Conservation (phyloP, 352 stramenopile genomes). For the Globisporangium solare region DNA sequence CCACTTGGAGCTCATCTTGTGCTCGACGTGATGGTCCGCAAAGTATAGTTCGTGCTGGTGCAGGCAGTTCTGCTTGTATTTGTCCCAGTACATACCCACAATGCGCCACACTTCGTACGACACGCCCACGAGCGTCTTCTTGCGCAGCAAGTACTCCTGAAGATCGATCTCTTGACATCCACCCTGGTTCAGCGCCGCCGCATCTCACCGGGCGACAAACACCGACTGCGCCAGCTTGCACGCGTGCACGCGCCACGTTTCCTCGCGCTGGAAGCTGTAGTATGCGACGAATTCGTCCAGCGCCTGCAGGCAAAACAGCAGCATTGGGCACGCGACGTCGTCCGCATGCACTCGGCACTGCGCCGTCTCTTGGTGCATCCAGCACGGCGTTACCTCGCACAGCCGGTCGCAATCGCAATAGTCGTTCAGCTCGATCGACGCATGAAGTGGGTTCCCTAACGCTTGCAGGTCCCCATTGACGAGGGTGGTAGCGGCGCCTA, state of each 20-base stretch:
- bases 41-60: slow-evolving; percentile 66
- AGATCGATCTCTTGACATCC: slow-evolving; percentile 21
- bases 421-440: slow-evolving; percentile 37
- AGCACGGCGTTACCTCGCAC: slow-evolving; percentile 63
- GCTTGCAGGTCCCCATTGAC: slow-evolving; percentile 25
- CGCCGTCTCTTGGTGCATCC: slow-evolving; percentile 28
- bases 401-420: slow-evolving; percentile 68
- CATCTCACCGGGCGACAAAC: slow-evolving; percentile 52
- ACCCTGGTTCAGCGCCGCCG: slow-evolving; percentile 19
- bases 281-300: slow-evolving; percentile 68
- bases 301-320: slow-evolving; percentile 71
- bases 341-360: slow-evolving; percentile 41
- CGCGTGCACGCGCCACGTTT: slow-evolving; percentile 35
- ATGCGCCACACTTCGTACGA: slow-evolving; percentile 50
- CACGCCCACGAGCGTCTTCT: slow-evolving; percentile 35
- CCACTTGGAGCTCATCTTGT: slow-evolving; percentile 27
- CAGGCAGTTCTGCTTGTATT: slow-evolving; percentile 58
- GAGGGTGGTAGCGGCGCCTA: slow-evolving; percentile 7
- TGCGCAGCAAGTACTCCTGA: slow-evolving; percentile 30
- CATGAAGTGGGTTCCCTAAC: neutral
- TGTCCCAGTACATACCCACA: slow-evolving; percentile 51
- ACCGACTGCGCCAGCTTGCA: slow-evolving; percentile 54
- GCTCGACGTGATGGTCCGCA: slow-evolving; percentile 16
- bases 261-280: slow-evolving; percentile 22
- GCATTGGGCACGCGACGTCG: slow-evolving; percentile 40